These are phyloP conservation scores for Coemansia sp. DNA, from an alignment of 192 early-diverging fungal genomes.

Conservation along the genomic window DNA sequence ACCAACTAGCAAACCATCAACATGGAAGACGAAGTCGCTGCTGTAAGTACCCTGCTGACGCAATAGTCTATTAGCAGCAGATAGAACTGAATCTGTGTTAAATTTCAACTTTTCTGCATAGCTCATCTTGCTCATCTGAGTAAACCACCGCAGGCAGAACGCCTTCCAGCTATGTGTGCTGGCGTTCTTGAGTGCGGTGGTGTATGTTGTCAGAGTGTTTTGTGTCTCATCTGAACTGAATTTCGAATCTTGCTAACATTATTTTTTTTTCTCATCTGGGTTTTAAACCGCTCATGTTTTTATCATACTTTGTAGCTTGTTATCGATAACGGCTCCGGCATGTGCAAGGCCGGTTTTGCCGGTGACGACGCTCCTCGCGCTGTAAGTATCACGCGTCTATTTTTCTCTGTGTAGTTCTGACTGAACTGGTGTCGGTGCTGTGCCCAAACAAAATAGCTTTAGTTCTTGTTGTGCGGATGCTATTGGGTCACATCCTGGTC, in stretches of 20 bases:
- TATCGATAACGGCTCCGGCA: conserved; percentile 92
- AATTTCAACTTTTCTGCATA: background rate
- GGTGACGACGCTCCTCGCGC: conserved; percentile 89
- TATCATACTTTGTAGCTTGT: conserved; percentile 60
- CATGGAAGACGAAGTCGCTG: conserved; percentile 84
- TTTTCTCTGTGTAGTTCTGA: no score
- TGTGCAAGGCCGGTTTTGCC: conserved; percentile 94
- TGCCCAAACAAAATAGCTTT: no score
- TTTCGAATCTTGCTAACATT: conserved; percentile 28
- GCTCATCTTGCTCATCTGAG: conserved; percentile 4
- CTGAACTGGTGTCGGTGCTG: no score
- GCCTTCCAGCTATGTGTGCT: no score
- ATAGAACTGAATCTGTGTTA: background rate
- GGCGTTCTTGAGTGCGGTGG: background rate
- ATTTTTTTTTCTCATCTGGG: conserved; percentile 20
- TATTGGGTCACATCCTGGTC: no score
- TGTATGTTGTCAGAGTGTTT: conserved; percentile 2
- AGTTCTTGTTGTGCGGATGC: no score
- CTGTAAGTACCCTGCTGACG: conserved; percentile 58
- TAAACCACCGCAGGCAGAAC: background rate
- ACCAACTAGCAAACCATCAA: conserved; percentile 26
- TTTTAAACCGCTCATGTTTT: conserved; percentile 1
- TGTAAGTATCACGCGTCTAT: conserved; percentile 51
- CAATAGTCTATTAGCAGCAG: background rate
- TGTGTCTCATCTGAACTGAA: conserved; percentile 1